Base-by-base conservation (phyloP, 192 early-diverging fungal genomes). In the Coemansia sp. region DNA sequence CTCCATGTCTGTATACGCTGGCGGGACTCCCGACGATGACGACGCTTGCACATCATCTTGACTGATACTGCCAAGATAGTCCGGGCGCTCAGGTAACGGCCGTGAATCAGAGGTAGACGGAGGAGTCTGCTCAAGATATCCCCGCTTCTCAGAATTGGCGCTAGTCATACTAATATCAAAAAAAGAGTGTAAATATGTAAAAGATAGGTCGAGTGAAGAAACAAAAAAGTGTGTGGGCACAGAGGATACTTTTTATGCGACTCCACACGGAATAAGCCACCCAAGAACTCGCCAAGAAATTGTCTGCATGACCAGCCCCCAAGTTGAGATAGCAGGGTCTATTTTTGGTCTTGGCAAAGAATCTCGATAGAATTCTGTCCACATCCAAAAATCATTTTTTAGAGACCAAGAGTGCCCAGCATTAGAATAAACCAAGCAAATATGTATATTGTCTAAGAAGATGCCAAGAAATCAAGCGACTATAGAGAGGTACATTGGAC, bases 401-500 rank as follows among this genome's bases (percentile, higher is more conserved):
- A 20, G 18, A 22, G 18, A 9, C 13, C 13, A 11, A 41, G 18
- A n/a, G 45, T 9, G 45, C n/a, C 45, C 20, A 47, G 9, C 45
- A 7, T n/a, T 20, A 9, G 9, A 18, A 7, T 10, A 47, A 18
- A 9, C 6, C 41, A 52, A 32, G 53, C 53, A 29, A 53, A 53
- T 4, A 24, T 27, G 39, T 60, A 61, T 50, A n/a, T 50, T 64
- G 32, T 16, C 18, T 50, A 22, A 22, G 15, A 50, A 20, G 18
- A 1, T 8, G 45, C 45, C 52, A 49, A 67, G 64, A 67, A 67
- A 44, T 67, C 40, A 58, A 41, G 24, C 27, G 37, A 34, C 34
- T 43, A 62, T 43, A 62, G 52, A 62, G 52, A 49, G 4, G 34
- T n/a, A n/a, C 47, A 32, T 10, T 16, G 32, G 1, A 50, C 30